Base-by-base conservation (phyloP, 179 eudicot genomes). In the Nepenthes alata region DNA sequence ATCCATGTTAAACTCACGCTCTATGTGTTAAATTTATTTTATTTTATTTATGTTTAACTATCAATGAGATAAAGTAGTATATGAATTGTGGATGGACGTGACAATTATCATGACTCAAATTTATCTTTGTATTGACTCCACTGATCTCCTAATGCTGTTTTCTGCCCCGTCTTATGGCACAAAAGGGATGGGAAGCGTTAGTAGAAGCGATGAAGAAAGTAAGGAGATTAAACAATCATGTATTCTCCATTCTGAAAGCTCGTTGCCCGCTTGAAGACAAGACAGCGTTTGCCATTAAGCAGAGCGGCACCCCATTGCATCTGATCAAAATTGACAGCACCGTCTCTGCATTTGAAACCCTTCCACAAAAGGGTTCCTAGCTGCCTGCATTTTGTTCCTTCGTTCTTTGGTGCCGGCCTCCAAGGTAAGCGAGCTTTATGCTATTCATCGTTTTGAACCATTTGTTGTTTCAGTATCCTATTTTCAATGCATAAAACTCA, bases 181-280 rank as follows among this genome's bases (percentile, higher is more conserved):
- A 64, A 34, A n/a, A 91, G 96, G 88, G 89, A 64, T 83, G 83
- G 80, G 90, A 86, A 70, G 75, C 75, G 48, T 72, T 93, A 35
- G 51, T 93, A 60, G 96, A 93, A 81, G 91, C 95, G 56, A 89
- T 93, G 96, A 93, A 87, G 86, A 93, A 89, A 79, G 87, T 93
- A 15, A 73, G 98, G 74, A 82, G 98, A 70, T 60, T 93, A 72
- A 93, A 93, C 72, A 89, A 86, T 72, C 96, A 93, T 12, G 98
- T 93, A 41, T 89, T 89, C 73, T 89, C 98, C 25, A 86, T 93
- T 95, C 78, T 93, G 64, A 93, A 93, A 74, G 96, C 96, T 0
- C 88, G 98, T n/a, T 93, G 98, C 73, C 98, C 98, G 2, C 83
- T 93, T 11, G 98, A 93, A 77, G 98, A 93, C 78, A 93, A 93